Evolutionary conservation across 176 grass and related monocot genomes (phyloP).

Genomic region (Raddia distichophylla): DNA sequence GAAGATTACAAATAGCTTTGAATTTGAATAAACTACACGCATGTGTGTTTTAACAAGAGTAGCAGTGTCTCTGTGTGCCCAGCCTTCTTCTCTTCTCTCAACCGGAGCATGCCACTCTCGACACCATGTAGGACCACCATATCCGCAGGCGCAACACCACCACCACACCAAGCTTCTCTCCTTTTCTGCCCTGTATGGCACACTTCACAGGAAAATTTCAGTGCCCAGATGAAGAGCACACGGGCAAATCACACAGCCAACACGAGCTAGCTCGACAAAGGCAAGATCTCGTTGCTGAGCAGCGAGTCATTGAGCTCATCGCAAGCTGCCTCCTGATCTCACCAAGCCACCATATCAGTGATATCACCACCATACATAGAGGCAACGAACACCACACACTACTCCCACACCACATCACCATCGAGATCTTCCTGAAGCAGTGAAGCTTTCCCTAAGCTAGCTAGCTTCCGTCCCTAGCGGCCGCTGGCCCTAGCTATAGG

Average conservation of each 20-base stretch:
- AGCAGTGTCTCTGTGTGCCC: not conserved
- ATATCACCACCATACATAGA: conserved; percentile 7
- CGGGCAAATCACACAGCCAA: not conserved
- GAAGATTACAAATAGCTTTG: too few species aligned
- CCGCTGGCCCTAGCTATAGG: not conserved
- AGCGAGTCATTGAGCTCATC: not conserved
- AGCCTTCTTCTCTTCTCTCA: conserved; percentile 38
- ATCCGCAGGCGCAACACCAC: conserved; percentile 45
- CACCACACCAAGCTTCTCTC: conserved; percentile 63
- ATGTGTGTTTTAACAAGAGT: not conserved
- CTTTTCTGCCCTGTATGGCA: not conserved
- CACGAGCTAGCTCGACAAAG: not conserved
- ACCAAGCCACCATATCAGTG: not conserved
- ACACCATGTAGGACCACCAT: conserved; percentile 56
- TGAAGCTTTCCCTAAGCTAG: not conserved
- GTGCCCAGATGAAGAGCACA: not conserved
- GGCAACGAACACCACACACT: conserved; percentile 14
- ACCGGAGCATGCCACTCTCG: conserved; percentile 46
- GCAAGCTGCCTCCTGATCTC: conserved; percentile 22
- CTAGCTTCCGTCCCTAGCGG: conserved; percentile 12
- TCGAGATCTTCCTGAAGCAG: not conserved
- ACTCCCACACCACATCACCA: not conserved
- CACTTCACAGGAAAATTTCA: not conserved
- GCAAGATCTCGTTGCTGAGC: conserved; percentile 13
- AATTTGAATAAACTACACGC: too few species aligned